Percentiles rank a stretch among this genome's conserved stretches.
Conservation (phyloP, 352 stramenopile species). For the Globisporangium acanthophoron region DNA sequence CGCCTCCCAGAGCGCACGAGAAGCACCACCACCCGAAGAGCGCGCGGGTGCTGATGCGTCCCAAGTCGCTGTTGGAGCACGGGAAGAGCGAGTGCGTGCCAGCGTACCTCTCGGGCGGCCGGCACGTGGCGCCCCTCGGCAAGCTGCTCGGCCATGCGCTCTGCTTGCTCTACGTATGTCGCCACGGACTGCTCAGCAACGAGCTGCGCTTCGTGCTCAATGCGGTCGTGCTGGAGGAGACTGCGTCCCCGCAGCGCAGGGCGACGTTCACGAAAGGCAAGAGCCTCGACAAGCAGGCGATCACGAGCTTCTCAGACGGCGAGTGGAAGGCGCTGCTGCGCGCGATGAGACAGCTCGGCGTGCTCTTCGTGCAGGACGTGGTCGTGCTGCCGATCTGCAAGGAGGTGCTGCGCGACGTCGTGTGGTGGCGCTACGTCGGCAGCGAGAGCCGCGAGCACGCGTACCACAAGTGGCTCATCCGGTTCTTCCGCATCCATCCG, state of each 20-base stretch:
- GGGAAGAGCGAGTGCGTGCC: conserved; percentile 17
- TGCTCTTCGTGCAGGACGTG: conserved; percentile 82
- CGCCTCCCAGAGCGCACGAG: not conserved
- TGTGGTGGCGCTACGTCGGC: conserved; percentile 85
- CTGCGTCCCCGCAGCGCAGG: conserved; percentile 17
- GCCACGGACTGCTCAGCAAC: conserved; percentile 84
- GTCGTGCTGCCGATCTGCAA: conserved; percentile 86
- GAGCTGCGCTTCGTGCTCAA: conserved; percentile 83
- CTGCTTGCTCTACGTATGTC: conserved; percentile 83
- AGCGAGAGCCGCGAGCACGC: conserved; percentile 59
- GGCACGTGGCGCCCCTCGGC: conserved; percentile 45
- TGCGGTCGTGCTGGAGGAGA: conserved; percentile 42
- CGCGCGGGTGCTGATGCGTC: not conserved
- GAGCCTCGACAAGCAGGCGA: conserved; percentile 19
- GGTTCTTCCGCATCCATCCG: conserved; percentile 77
- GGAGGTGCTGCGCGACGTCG: conserved; percentile 80
- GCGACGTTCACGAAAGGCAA: conserved; percentile 24
- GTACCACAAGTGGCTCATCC: conserved; percentile 82
- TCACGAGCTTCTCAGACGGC: conserved; percentile 55
- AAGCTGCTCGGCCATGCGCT: conserved; percentile 75
- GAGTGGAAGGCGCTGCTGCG: conserved; percentile 72
- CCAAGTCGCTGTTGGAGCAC: not conserved
- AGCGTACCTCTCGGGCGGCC: conserved; percentile 59
- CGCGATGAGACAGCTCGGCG: conserved; percentile 60
- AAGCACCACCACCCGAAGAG: conserved; percentile 1